A percentile compares a stretch with the other conserved stretches of the same genome.
Conservation (phyloP, 371 early-diverging fungal genomes). For the Vairimorpha necatrix region DNA sequence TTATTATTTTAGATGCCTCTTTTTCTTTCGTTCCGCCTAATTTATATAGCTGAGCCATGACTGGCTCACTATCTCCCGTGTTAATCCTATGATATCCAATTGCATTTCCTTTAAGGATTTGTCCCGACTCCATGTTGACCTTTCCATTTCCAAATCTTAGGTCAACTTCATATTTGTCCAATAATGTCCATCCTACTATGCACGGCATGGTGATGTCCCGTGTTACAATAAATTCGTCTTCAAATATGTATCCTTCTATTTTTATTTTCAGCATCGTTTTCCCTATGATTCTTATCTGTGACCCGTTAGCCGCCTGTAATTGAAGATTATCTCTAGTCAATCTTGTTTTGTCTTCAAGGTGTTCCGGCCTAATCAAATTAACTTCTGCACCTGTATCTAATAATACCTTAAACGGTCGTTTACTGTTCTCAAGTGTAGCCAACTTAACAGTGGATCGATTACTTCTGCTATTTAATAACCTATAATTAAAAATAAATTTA, state of each 20-base stretch:
- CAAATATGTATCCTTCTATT: neutral
- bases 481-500: conserved; percentile 13
- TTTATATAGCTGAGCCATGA: neutral
- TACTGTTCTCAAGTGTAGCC: neutral
- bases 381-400: conserved; percentile 12
- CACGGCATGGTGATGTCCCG: neutral
- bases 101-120: neutral
- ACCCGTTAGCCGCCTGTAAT: neutral
- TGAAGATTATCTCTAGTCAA: neutral
- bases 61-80: neutral
- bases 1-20: neutral
- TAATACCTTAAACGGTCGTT: neutral
- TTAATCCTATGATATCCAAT: neutral
- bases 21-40: conserved; percentile 5
- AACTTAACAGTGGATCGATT: neutral
- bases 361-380: conserved; percentile 6
- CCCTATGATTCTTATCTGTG: neutral
- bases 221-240: neutral
- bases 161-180: neutral
- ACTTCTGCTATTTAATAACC: neutral
- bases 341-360: too few species aligned
- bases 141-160: neutral
- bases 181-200: neutral
- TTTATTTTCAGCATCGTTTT: neutral
- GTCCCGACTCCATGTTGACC: neutral